phyloP scores from a whole-genome alignment of 116 monocot genomes.

The Phalaenopsis hybrid region DNA sequence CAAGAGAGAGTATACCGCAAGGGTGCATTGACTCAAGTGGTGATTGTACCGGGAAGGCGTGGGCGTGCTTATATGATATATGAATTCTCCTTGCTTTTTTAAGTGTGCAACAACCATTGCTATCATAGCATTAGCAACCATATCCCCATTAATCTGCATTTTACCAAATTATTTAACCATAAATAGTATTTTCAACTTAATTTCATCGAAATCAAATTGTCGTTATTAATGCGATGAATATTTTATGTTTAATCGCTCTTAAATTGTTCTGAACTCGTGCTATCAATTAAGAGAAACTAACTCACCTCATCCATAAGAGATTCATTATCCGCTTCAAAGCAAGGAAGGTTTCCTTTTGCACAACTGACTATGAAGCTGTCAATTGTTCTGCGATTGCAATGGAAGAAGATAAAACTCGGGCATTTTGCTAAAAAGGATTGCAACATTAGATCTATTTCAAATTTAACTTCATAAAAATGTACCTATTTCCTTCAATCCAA shows the following conservation, averaged over 20 bases:
- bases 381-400: conserved; percentile 18
- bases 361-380: conserved; percentile 27
- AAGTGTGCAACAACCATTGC: conserved; percentile 19
- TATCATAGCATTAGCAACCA: conserved; percentile 43
- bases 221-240: too few species aligned
- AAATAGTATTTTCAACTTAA: neutral
- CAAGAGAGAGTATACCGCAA: too few species aligned
- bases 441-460: neutral
- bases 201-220: too few species aligned
- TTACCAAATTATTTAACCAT: too few species aligned
- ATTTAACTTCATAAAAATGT: neutral
- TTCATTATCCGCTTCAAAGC: conserved; percentile 12
- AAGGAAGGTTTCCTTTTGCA: conserved; percentile 23
- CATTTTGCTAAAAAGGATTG: too few species aligned
- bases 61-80: conserved; percentile 29
- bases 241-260: too few species aligned
- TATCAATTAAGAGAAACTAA: too few species aligned
- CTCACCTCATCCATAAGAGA: conserved; percentile 23
- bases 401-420: neutral
- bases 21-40: too few species aligned
- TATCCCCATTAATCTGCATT: conserved; percentile 29
- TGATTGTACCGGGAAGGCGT: too few species aligned
- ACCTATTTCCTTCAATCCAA: conserved; percentile 36
- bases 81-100: conserved; percentile 8
- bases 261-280: too few species aligned